These are phyloP conservation scores for Scheffersomyces spartinae DNA, from an alignment of 805 yeast species.

Conservation along the genomic window DNA sequence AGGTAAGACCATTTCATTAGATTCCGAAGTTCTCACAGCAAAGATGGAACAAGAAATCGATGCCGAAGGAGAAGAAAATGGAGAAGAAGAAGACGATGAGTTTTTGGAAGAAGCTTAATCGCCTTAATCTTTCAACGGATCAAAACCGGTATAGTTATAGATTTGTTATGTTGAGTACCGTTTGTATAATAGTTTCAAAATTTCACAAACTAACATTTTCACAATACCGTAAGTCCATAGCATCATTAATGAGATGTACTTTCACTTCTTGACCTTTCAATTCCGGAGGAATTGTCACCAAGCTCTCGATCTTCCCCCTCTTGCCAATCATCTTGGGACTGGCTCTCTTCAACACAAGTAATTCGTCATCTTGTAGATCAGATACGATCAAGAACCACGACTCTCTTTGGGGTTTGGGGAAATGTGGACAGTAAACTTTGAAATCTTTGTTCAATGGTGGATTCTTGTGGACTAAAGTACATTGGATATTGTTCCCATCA, in stretches of 20 bases:
- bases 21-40: too few species aligned
- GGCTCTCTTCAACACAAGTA: constrained; percentile 63
- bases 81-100: too few species aligned
- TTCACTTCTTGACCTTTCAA: constrained; percentile 16
- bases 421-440: constrained; percentile 64
- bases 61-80: too few species aligned
- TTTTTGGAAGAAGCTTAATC: too few species aligned
- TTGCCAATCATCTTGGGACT: constrained; percentile 39
- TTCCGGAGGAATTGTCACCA: constrained; percentile 24
- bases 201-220: constrained; percentile 2
- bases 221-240: constrained; percentile 19
- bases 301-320: constrained; percentile 22
- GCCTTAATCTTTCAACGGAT: too few species aligned
- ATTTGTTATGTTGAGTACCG: too few species aligned
- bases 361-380: constrained; percentile 37
- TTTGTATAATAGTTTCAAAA: neutral
- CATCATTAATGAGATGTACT: constrained; percentile 25
- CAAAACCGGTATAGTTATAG: too few species aligned
- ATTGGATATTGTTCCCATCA: constrained; percentile 27
- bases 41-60: too few species aligned
- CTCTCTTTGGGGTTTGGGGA: constrained; percentile 86
- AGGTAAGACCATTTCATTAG: constrained; percentile 28
- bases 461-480: constrained; percentile 49
- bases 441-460: constrained; percentile 42
- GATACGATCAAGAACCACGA: constrained; percentile 76